Conservation (phyloP, 2,329 filamentous ascomycete species). For the Claviceps digitariae region DNA sequence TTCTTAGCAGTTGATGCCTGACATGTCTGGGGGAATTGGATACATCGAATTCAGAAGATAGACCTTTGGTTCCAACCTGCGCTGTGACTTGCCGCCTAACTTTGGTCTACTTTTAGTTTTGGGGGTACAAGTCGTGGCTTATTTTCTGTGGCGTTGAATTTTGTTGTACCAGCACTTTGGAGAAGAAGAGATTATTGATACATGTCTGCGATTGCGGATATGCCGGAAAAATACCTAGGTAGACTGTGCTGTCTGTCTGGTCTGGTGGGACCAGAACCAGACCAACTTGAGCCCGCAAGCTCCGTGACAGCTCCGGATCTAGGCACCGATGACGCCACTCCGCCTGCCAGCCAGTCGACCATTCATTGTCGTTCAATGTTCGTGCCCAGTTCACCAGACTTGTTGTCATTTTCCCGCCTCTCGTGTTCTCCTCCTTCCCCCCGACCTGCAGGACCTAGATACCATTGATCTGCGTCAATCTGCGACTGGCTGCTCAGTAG, state of each 20-base stretch:
- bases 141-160: background rate
- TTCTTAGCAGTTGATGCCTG: background rate
- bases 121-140: background rate
- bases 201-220: background rate
- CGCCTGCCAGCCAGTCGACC: too few relatives aligned
- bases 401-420: background rate
- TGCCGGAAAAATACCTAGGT: background rate
- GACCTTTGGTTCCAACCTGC: background rate
- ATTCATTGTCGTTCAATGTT: background rate
- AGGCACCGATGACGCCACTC: background rate
- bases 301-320: background rate
- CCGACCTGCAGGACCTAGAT: background rate
- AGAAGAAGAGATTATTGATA: background rate
- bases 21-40: background rate
- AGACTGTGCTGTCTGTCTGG: too few relatives aligned
- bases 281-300: background rate
- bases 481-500: background rate
- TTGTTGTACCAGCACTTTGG: background rate
- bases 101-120: too few relatives aligned
- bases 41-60: background rate
- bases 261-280: too few relatives aligned
- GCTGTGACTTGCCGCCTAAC: background rate
- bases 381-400: background rate
- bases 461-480: background rate
- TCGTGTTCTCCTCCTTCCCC: background rate